A percentile compares a stretch with the other conserved stretches of the same genome.
Evolutionary conservation across 371 early-diverging fungal species (phyloP).

Genomic region (Choanephora cucurbitarum): DNA sequence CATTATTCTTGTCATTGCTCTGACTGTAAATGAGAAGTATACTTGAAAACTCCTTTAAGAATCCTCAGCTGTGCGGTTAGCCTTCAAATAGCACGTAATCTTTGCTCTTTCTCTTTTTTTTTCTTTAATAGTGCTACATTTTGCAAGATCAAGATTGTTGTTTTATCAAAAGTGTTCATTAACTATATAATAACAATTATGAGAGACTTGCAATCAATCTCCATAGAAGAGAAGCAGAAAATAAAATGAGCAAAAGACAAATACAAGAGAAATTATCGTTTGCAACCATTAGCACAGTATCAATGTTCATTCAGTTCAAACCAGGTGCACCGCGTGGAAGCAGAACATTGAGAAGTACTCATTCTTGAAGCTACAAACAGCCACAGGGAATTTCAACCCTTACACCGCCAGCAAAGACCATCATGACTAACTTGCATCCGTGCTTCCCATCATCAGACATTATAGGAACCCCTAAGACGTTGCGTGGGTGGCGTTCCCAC

Average conservation of each 20-base stretch:
- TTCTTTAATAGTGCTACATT: no score
- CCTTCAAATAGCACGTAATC: no score
- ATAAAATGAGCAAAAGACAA: conserved; percentile 4
- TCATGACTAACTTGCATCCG: conserved; percentile 3
- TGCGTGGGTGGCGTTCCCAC: conserved; percentile 13
- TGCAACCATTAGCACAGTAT: conserved; percentile 1
- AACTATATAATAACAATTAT: conserved; percentile 5
- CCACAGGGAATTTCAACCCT: conserved; percentile 13
- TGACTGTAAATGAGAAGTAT: no score
- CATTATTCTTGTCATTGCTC: no score
- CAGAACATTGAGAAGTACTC: conserved; percentile 10
- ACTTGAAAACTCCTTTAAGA: no score
- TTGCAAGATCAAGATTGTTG: background rate
- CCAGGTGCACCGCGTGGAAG: conserved; percentile 13
- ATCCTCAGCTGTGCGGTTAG: no score
- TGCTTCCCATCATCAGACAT: conserved; percentile 12
- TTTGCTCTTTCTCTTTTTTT: no score
- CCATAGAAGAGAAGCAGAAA: background rate
- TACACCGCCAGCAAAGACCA: conserved; percentile 8
- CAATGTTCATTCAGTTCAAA: conserved; percentile 11
- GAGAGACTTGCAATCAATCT: background rate
- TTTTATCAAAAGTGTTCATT: conserved; percentile 1
- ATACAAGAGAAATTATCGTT: background rate
- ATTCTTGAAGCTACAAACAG: conserved; percentile 12
- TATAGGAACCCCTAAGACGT: conserved; percentile 10